Conservation (phyloP, 2,329 filamentous ascomycete genomes). For the Acrocalymma vagum region DNA sequence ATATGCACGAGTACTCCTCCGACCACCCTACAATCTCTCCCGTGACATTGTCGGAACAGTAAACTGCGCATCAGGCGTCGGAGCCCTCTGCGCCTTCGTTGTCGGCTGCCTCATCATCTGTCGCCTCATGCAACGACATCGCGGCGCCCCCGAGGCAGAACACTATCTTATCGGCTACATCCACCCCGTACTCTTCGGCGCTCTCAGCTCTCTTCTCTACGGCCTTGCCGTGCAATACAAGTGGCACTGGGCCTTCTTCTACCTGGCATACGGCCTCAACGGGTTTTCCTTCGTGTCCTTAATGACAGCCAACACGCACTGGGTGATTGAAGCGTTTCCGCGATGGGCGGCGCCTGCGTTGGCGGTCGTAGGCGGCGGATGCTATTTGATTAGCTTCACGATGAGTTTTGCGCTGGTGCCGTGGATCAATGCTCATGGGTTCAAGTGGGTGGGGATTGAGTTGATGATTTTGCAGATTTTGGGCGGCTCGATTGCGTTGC, state of each 20-base stretch:
- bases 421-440: constrained; percentile 36
- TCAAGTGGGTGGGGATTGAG: constrained; percentile 41
- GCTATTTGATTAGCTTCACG: constrained; percentile 29
- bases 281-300: constrained; percentile 35
- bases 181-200: constrained; percentile 31
- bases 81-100: constrained; percentile 26
- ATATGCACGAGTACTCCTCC: constrained; percentile 25
- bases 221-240: constrained; percentile 28
- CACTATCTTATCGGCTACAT: constrained; percentile 40
- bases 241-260: constrained; percentile 24
- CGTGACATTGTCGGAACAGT: constrained; percentile 21
- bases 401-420: constrained; percentile 32
- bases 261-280: constrained; percentile 37
- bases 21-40: constrained; percentile 31
- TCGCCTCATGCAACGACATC: constrained; percentile 30
- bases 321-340: constrained; percentile 43
- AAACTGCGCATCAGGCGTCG: constrained; percentile 27
- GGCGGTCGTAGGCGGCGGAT: constrained; percentile 30
- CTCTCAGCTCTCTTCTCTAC: constrained; percentile 31
- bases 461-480: constrained; percentile 45
- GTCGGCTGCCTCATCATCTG: constrained; percentile 21
- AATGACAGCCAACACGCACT: constrained; percentile 34
- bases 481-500: constrained; percentile 31
- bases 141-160: constrained; percentile 39
- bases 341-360: constrained; percentile 42